Percentiles rank a stretch among this genome's conserved stretches.
Conservation (phyloP, 352 stramenopile species). For the Pythium utonaiense region DNA sequence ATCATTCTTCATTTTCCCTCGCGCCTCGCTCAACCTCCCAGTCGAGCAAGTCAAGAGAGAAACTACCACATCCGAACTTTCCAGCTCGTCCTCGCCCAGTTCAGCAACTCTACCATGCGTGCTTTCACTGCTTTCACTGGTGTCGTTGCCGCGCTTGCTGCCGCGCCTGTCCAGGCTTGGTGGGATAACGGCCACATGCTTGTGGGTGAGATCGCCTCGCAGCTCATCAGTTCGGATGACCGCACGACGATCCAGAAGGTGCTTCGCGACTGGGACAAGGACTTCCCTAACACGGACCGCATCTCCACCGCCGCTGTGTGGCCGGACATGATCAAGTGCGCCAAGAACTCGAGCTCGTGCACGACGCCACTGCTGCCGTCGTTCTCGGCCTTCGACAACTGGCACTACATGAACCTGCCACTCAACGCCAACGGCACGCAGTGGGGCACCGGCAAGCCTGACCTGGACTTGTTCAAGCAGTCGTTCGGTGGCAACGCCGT, state of each 20-base stretch:
- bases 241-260: conserved; percentile 15
- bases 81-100: neutral
- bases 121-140: neutral
- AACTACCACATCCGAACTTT: neutral
- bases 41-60: conserved; percentile 1
- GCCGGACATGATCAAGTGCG: conserved; percentile 28
- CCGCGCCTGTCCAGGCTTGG: conserved; percentile 12
- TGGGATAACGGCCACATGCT: conserved; percentile 30
- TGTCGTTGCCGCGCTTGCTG: neutral
- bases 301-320: conserved; percentile 25
- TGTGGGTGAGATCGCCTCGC: conserved; percentile 21
- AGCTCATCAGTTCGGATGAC: conserved; percentile 19
- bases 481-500: conserved; percentile 43
- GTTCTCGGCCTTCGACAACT: conserved; percentile 41
- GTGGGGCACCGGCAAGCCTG: conserved; percentile 31
- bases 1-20: conserved; percentile 6
- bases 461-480: conserved; percentile 40
- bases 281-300: conserved; percentile 23
- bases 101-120: too few species aligned
- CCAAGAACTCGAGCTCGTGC: conserved; percentile 8
- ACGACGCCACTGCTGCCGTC: conserved; percentile 28
- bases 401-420: conserved; percentile 65
- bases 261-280: conserved; percentile 15
- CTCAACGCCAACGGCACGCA: conserved; percentile 45
- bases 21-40: neutral